Conservation (phyloP, 208 protist genomes). For the Leishmania martiniquensis region DNA sequence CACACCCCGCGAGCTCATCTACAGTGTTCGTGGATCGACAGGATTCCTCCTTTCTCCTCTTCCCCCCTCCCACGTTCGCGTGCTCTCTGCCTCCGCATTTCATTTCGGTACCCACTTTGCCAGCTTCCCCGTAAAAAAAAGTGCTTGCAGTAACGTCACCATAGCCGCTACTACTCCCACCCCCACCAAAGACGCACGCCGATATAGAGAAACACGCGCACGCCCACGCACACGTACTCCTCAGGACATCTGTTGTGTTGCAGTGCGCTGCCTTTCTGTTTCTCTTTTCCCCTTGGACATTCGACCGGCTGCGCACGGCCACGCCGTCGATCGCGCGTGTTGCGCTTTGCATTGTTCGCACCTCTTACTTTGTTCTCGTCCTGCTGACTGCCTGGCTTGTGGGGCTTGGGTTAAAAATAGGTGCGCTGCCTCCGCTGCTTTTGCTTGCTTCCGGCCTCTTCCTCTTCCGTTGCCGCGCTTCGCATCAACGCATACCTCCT, state of each 20-base stretch:
- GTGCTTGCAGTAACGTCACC: too few species aligned
- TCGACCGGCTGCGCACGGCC: not conserved
- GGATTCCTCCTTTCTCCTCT: too few species aligned
- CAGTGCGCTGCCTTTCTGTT: not conserved
- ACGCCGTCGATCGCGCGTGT: not conserved
- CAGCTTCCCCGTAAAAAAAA: too few species aligned
- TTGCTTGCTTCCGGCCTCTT: not conserved
- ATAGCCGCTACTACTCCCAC: not conserved
- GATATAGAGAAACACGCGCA: not conserved
- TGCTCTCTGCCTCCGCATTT: not conserved
- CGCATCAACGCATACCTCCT: not conserved
- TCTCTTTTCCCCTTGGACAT: not conserved
- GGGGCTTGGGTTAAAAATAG: not conserved
- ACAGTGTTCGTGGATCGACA: not conserved
- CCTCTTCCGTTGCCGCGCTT: not conserved
- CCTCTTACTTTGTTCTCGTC: not conserved
- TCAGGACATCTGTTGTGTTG: not conserved
- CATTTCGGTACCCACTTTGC: not conserved
- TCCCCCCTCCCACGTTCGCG: not conserved
- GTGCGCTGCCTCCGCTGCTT: conserved; percentile 5
- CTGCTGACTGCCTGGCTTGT: not conserved
- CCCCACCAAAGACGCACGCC: not conserved
- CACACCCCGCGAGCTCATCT: not conserved
- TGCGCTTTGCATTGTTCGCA: not conserved
- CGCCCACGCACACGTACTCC: not conserved